Evolutionary conservation across 192 early-diverging fungal genomes (phyloP).

Genomic region (Coemansia biformis): DNA sequence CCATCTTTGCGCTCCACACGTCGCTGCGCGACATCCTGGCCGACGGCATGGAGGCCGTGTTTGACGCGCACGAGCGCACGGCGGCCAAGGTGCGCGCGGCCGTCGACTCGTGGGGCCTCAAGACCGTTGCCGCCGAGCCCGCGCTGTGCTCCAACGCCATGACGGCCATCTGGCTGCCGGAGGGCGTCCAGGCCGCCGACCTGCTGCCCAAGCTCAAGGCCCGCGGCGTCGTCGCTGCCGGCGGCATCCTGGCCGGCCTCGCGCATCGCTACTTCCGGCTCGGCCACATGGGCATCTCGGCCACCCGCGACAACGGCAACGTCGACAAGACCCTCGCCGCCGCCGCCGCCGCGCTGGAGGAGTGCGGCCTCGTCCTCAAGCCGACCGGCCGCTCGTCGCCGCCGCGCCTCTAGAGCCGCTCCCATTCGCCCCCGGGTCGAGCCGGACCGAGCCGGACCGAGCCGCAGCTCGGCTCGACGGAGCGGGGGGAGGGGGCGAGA

Average conservation of each 20-base stretch:
- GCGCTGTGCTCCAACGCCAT: slow-evolving; percentile 68
- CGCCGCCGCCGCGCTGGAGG: slow-evolving; percentile 55
- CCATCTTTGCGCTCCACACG: slow-evolving; percentile 80
- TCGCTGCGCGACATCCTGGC: slow-evolving; percentile 74
- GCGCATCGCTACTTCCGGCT: slow-evolving; percentile 91
- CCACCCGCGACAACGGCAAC: slow-evolving; percentile 61
- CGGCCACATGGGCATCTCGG: slow-evolving; percentile 82
- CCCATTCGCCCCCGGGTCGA: not conserved
- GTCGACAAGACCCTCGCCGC: slow-evolving; percentile 63
- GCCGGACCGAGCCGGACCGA: not conserved
- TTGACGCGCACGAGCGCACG: slow-evolving; percentile 71
- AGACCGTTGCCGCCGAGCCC: slow-evolving; percentile 59
- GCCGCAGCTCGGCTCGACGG: not conserved
- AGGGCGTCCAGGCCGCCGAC: slow-evolving; percentile 67
- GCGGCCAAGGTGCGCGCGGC: slow-evolving; percentile 69
- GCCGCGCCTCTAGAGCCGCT: slow-evolving; percentile 29
- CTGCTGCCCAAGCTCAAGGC: slow-evolving; percentile 73
- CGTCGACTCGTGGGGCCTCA: slow-evolving; percentile 63
- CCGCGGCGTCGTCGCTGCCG: slow-evolving; percentile 83
- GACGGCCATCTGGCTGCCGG: slow-evolving; percentile 86
- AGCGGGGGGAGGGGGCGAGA: too few species aligned
- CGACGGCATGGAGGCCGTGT: slow-evolving; percentile 66
- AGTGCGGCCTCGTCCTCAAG: slow-evolving; percentile 24
- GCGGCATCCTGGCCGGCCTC: slow-evolving; percentile 79
- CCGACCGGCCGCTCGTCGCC: slow-evolving; percentile 27